Percentiles rank a stretch among this genome's conserved stretches.
These are phyloP conservation scores for Penicillium glabrum DNA, from an alignment of 2,329 filamentous ascomycete genomes.

Conservation along the genomic window DNA sequence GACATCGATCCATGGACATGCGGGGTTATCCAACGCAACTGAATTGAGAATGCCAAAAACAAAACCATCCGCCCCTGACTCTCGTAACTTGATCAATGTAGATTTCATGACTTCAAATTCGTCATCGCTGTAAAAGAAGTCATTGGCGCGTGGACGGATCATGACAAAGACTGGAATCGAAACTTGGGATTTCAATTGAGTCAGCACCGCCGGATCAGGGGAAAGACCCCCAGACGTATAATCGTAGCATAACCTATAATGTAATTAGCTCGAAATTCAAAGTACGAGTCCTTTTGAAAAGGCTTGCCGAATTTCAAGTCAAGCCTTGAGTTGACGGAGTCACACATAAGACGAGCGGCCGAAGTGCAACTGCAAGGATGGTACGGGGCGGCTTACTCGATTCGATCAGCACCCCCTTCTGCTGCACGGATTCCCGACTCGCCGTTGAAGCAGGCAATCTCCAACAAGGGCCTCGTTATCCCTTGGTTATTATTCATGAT, in stretches of 20 bases:
- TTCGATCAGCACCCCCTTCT: slow-evolving; percentile 47
- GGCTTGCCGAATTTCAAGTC: no score
- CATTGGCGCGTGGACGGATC: slow-evolving; percentile 51
- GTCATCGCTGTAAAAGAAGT: slow-evolving; percentile 45
- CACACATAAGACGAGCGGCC: not conserved
- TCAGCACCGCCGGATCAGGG: slow-evolving; percentile 17
- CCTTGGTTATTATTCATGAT: not conserved
- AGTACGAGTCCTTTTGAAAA: not conserved
- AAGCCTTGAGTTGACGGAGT: not conserved
- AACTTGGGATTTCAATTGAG: slow-evolving; percentile 25
- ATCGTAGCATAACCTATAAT: slow-evolving; percentile 19
- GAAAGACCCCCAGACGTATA: slow-evolving; percentile 20
- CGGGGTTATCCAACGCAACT: not conserved
- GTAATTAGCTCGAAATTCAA: not conserved
- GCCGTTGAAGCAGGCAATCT: slow-evolving; percentile 52
- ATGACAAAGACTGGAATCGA: slow-evolving; percentile 52
- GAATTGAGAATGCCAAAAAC: slow-evolving; percentile 51
- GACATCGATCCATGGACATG: slow-evolving; percentile 37
- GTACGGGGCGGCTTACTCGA: slow-evolving; percentile 47
- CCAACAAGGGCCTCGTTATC: slow-evolving; percentile 21
- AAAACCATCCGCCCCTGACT: slow-evolving; percentile 45
- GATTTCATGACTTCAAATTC: slow-evolving; percentile 49
- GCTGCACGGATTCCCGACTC: slow-evolving; percentile 47
- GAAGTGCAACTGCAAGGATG: not conserved
- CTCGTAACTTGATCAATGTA: slow-evolving; percentile 38